These are phyloP conservation scores for Neurospora tetraspora DNA, from an alignment of 495 filamentous ascomycete species.

Conservation along the genomic window DNA sequence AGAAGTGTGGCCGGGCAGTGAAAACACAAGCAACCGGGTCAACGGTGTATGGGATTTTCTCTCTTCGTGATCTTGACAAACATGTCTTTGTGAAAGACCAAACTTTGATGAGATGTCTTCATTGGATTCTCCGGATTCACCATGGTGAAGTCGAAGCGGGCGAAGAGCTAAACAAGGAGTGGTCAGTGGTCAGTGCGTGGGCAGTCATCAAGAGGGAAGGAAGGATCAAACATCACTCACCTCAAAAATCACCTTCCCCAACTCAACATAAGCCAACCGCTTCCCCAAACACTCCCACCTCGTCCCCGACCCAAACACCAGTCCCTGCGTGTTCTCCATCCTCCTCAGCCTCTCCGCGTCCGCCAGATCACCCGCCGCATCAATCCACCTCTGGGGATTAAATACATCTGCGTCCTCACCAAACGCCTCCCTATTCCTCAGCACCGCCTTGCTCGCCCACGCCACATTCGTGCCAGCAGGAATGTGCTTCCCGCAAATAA, in stretches of 20 bases:
- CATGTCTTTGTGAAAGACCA: too few species aligned
- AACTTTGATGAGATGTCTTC: constrained; percentile 1
- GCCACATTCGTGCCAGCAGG: constrained; percentile 10
- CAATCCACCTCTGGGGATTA: constrained; percentile 33
- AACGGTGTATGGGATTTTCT: background rate
- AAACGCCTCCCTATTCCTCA: constrained; percentile 41
- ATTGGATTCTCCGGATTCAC: constrained; percentile 34
- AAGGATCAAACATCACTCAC: too few species aligned
- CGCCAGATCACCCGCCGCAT: constrained; percentile 8
- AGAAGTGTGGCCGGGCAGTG: too few species aligned
- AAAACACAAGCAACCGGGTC: too few species aligned
- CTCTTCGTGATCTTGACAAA: constrained; percentile 3
- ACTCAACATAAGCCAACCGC: constrained; percentile 47
- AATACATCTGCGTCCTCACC: constrained; percentile 37
- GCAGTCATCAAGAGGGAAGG: too few species aligned
- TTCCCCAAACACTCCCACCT: constrained; percentile 43
- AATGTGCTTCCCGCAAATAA: constrained; percentile 7
- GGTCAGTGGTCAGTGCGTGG: constrained; percentile 3
- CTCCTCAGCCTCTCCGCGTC: constrained; percentile 33
- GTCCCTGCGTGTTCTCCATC: constrained; percentile 37
- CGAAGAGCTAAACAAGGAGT: constrained; percentile 23
- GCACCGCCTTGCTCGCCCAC: constrained; percentile 22
- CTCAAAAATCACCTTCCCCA: constrained; percentile 43
- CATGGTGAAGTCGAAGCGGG: constrained; percentile 37
- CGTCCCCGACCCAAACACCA: constrained; percentile 44